Evolutionary conservation across 495 filamentous ascomycete species (phyloP), one percentile per base, ranked within the genome.

Genomic region (Aspergillus bertholletiae): DNA sequence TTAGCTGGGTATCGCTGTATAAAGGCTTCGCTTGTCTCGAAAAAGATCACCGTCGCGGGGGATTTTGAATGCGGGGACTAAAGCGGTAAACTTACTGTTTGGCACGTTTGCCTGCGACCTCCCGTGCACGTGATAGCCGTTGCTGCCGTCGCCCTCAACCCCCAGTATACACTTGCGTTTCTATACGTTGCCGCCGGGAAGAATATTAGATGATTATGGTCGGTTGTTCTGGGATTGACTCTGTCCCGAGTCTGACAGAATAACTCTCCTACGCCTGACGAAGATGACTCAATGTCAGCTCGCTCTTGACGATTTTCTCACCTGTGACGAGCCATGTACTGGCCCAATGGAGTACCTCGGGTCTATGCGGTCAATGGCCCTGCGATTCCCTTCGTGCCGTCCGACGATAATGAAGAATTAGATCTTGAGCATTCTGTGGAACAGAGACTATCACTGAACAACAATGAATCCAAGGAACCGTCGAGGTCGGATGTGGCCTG

Each of bases 331-430:
- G 80, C 81, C 80, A 97, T 97, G 92, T 97, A 97, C 80, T 97
- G 93, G 93, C 93, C 93, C 62, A 80, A 94, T 74, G 91, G 90
- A 70, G 89, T 91, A 57, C 92, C 92, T 55, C 80, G 85, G 72
- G 87, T 96, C 65, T 95, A 93, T 80, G 88, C 88, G 69, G 87
- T 87, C 72, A 86, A 81, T 72, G 76, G 80, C 60, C 77, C 79
- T 46, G 63, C 69, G 61, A 71, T 69, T 44, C 61, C 71, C 13
- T 55, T 64, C 49, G 60, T 69, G 22, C 62, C 63, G 56, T 67
- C 73, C 37, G 75, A 78, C 37, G 76, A 79, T 17, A 44, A 56
- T 15, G 50, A 23, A 9, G 34, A 32, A 24, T 43, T 52, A 45
- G 49, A 56, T 11, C 35, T 45, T 39, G 59, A 62, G 28, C 55